Evolutionary conservation across 768 basidiomycete species (phyloP), one percentile per base, ranked within the genome.

Genomic region (Trichaptum fuscoviolaceum): DNA sequence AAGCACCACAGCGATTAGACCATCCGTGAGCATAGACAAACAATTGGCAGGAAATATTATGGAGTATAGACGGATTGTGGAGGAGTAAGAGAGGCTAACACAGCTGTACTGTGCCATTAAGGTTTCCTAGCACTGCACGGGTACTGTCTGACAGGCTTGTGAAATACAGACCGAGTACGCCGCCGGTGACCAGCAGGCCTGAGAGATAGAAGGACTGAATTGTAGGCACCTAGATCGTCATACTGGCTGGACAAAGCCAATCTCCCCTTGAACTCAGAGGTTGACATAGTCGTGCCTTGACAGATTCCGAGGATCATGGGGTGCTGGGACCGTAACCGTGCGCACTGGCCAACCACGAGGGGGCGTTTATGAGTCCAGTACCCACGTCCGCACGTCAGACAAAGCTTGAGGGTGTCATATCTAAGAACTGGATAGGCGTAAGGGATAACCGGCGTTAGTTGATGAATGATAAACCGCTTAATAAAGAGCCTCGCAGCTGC

Each of bases 131-230:
- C 12, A 15, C 42, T 52, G 20, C 42, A 6, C 42, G 42, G 42
- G 42, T 52, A 30, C 42, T 52, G 42, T 52, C 42, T 52, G 42
- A 52, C 42, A 52, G 42, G 15, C 42, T 20, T 52, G 42, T 20
- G 42, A 52, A 52, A 15, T 52, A 12, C 15, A 52, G 15, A 5
- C 42, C 42, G 42, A 52, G 20, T 52, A 52, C 42, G 15, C 42
- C 42, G 42, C 42, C 42, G 42, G 42, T 12, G 42, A 52, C 42
- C 12, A 15, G 42, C 42, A 52, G 42, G 42, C 42, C 42, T 52
- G 42, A 52, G 42, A 52, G 42, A 52, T 52, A 52, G 42, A 52
- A 52, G 42, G 42, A 52, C 42, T 52, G 42, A 52, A 52, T 52
- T 52, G 10, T 20, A 52, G 42, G 42, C 20, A 20, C 42, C 42